phyloP scores from a whole-genome alignment of 164 flowering plant genomes.

The Kingdonia uniflora region DNA sequence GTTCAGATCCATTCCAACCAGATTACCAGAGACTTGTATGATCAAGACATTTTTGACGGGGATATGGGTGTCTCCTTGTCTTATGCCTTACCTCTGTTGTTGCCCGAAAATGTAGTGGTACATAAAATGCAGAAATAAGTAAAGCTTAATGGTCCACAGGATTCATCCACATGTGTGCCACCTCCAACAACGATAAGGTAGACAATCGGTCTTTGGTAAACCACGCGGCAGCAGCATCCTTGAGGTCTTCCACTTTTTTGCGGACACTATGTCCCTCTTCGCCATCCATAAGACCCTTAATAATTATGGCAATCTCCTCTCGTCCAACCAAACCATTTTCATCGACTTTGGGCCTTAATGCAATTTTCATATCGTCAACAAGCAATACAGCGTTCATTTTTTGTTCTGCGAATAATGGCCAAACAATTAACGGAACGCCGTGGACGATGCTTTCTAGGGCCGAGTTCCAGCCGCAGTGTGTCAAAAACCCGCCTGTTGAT shows the following conservation, averaged over 20 bases:
- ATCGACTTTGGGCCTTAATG: conserved; percentile 21
- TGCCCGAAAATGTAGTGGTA: too few species aligned
- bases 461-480: conserved; percentile 44
- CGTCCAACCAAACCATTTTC: conserved; percentile 29
- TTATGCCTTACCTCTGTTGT: too few species aligned
- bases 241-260: conserved; percentile 20
- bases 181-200: conserved; percentile 14
- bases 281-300: conserved; percentile 31
- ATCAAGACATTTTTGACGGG: too few species aligned
- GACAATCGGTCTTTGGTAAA: conserved; percentile 26
- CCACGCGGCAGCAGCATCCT: conserved; percentile 14
- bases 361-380: conserved; percentile 33
- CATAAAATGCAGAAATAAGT: too few species aligned
- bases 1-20: too few species aligned
- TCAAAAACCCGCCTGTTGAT: conserved; percentile 30
- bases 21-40: too few species aligned
- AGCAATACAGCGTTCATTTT: conserved; percentile 28
- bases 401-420: conserved; percentile 43
- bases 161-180: conserved; percentile 10
- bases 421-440: conserved; percentile 32
- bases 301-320: conserved; percentile 36
- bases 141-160: too few species aligned
- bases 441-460: conserved; percentile 24
- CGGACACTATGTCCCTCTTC: conserved; percentile 23
- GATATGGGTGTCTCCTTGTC: too few species aligned